phyloP scores from a whole-genome alignment of 2,329 filamentous ascomycete species.

The Beauveria asiatica region DNA sequence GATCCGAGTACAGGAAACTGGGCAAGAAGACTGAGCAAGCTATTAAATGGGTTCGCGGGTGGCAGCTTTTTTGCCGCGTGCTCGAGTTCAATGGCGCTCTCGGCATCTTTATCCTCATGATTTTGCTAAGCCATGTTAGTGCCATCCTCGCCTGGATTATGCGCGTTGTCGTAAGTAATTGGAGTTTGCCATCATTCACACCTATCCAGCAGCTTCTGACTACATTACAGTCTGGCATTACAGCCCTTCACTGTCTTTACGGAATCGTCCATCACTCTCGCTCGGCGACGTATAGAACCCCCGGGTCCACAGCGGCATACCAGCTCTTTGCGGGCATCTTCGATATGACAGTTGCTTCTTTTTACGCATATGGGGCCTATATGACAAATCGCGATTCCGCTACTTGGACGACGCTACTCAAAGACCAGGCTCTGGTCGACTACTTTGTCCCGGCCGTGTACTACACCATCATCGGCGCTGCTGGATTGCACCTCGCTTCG shows the following conservation, averaged over 20 bases:
- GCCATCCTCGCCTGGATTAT: constrained; percentile 63
- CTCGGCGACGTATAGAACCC: constrained; percentile 60
- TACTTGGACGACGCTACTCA: constrained; percentile 62
- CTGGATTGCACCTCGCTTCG: constrained; percentile 62
- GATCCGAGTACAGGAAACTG: constrained; percentile 57
- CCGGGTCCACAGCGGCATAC: constrained; percentile 78
- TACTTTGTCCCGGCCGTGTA: constrained; percentile 60
- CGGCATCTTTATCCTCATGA: constrained; percentile 65
- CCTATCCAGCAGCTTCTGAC: constrained; percentile 15
- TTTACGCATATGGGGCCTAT: constrained; percentile 49
- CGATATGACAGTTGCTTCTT: constrained; percentile 50
- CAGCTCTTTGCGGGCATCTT: constrained; percentile 72
- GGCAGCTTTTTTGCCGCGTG: constrained; percentile 61
- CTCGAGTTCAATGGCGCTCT: constrained; percentile 60
- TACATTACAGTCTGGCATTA: constrained; percentile 46
- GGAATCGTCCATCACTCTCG: constrained; percentile 72
- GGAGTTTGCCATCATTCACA: neutral
- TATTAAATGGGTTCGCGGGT: constrained; percentile 59
- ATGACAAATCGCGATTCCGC: constrained; percentile 34
- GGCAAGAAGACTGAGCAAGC: constrained; percentile 58
- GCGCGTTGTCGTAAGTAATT: constrained; percentile 58
- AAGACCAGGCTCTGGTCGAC: constrained; percentile 43
- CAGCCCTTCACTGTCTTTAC: constrained; percentile 64
- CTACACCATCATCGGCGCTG: constrained; percentile 55
- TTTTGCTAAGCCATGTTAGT: constrained; percentile 65